Percentiles rank a stretch among this genome's conserved stretches.
Conservation (phyloP, 768 basidiomycete species). For the Tulasnella sp. region DNA sequence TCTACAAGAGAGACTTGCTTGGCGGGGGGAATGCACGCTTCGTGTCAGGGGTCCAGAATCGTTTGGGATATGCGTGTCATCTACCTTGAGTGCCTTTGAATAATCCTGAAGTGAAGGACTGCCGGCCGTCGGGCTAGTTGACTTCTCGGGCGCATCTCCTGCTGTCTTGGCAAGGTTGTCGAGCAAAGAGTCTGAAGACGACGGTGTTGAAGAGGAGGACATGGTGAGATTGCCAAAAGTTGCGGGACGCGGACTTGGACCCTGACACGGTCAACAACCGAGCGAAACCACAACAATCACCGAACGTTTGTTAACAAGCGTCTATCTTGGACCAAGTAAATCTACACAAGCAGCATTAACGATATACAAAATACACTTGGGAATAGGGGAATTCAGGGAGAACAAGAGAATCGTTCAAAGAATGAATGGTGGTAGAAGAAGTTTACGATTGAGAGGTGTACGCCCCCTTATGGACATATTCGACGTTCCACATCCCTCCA, state of each 20-base stretch:
- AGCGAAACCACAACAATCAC: background rate
- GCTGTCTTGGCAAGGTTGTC: background rate
- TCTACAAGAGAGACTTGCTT: conserved; percentile 48
- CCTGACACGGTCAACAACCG: background rate
- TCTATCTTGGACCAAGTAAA: background rate
- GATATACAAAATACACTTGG: background rate
- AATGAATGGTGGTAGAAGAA: background rate
- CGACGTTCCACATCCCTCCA: background rate
- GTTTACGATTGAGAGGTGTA: background rate
- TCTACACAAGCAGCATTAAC: background rate
- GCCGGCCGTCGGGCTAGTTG: background rate
- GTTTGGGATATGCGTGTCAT: background rate
- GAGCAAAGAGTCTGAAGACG: background rate
- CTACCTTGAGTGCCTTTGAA: background rate
- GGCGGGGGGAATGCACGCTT: conserved; percentile 2
- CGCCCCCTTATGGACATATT: background rate
- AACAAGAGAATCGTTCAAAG: background rate
- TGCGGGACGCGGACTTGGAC: background rate
- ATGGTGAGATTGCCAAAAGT: conserved; percentile 2
- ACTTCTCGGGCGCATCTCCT: background rate
- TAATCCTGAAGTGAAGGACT: background rate
- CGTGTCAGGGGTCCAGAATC: background rate
- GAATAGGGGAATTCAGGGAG: background rate
- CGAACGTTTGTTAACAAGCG: too few species aligned
- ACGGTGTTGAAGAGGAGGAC: background rate